Evolutionary conservation across 345 rosid genomes (phyloP).

Genomic region (Populus nigra): DNA sequence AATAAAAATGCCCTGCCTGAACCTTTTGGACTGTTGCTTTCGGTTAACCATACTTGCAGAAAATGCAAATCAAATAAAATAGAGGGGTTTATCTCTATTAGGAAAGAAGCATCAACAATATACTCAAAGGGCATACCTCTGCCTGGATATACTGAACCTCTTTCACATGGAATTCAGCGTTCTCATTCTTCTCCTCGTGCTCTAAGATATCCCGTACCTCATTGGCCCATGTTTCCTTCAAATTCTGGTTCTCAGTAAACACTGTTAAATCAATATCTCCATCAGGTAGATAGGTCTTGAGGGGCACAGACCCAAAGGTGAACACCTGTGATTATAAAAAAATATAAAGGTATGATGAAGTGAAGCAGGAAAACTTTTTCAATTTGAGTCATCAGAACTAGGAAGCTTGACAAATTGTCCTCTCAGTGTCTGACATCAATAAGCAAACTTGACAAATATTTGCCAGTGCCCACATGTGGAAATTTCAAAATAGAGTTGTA

Average conservation of each 20-base stretch:
- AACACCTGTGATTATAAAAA: conserved; percentile 49
- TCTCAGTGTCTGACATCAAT: background rate
- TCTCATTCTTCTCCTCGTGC: conserved; percentile 76
- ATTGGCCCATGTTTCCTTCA: conserved; percentile 83
- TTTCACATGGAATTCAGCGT: conserved; percentile 79
- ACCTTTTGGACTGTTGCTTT: too few relatives aligned
- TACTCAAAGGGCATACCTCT: conserved; percentile 47
- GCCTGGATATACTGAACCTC: conserved; percentile 96
- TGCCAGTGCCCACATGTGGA: background rate
- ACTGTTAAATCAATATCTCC: conserved; percentile 88
- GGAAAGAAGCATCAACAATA: background rate
- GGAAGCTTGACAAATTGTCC: background rate
- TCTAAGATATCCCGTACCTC: conserved; percentile 75
- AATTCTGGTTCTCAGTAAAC: conserved; percentile 47
- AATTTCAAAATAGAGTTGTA: background rate
- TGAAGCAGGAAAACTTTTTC: background rate
- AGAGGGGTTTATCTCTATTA: background rate
- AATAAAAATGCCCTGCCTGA: too few relatives aligned
- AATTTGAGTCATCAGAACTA: background rate
- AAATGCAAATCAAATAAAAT: background rate
- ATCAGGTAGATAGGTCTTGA: conserved; percentile 91
- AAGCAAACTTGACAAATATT: background rate
- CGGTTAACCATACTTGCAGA: too few relatives aligned
- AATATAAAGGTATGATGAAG: background rate
- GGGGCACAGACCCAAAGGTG: conserved; percentile 90